Evolutionary conservation across 2,329 filamentous ascomycete species (phyloP).

Genomic region (Dactylonectria macrodidyma): DNA sequence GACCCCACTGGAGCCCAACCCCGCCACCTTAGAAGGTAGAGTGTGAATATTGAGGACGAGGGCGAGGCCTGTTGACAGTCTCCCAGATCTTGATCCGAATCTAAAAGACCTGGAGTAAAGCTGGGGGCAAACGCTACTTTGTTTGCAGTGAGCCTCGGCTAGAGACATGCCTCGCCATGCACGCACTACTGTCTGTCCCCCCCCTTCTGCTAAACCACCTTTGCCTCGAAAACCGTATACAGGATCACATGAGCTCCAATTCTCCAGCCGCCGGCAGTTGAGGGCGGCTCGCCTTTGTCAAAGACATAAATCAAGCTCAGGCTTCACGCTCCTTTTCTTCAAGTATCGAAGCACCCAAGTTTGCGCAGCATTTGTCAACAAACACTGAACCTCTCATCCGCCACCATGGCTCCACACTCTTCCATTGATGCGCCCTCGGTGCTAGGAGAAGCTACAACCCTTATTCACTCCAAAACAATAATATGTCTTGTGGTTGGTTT

Average conservation of each 20-base stretch:
- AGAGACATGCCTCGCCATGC: background rate
- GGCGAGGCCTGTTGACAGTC: background rate
- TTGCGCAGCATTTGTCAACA: background rate
- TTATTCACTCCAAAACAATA: slow-evolving; percentile 9
- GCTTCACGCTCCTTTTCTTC: background rate
- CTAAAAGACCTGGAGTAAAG: background rate
- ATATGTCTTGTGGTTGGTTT: slow-evolving; percentile 14
- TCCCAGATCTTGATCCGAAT: background rate
- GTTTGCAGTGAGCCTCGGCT: slow-evolving; percentile 1
- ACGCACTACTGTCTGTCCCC: background rate
- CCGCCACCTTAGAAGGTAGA: background rate
- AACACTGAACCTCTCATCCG: background rate
- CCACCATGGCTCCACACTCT: background rate
- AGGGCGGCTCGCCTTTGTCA: background rate
- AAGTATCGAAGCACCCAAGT: background rate
- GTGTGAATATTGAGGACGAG: background rate
- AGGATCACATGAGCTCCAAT: background rate
- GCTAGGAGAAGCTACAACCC: slow-evolving; percentile 4
- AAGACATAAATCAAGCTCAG: background rate
- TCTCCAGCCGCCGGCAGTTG: background rate
- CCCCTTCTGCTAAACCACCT: background rate
- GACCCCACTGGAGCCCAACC: no score
- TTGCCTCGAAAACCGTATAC: background rate
- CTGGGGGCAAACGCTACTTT: background rate
- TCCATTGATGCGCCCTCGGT: slow-evolving; percentile 3